Conservation (phyloP, 1,284 basidiomycete genomes). For the Volvariella volvacea region DNA sequence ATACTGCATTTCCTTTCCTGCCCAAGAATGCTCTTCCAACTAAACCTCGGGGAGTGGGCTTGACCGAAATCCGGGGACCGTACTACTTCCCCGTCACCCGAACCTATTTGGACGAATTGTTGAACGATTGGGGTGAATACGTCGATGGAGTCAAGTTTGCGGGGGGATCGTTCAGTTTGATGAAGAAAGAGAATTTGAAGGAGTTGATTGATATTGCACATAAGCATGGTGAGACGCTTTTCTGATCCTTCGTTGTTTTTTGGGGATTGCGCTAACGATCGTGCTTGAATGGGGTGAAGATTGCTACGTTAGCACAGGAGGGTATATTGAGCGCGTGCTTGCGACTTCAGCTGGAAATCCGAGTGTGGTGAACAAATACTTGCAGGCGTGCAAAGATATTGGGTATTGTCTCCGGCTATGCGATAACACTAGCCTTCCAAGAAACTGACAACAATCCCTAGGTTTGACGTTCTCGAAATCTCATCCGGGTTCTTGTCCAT, state of each 20-base stretch:
- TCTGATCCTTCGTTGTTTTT: no score
- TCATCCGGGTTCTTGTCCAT: conserved; percentile 42
- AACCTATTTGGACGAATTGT: conserved; percentile 15
- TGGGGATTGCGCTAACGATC: no score
- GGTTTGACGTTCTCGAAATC: conserved; percentile 37
- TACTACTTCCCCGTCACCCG: conserved; percentile 17
- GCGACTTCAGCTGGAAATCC: conserved; percentile 28
- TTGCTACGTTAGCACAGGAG: conserved; percentile 34
- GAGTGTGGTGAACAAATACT: conserved; percentile 29
- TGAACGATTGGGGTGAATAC: conserved; percentile 27
- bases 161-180: conserved; percentile 37
- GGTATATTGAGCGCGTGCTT: conserved; percentile 36
- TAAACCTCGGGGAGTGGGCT: conserved; percentile 20
- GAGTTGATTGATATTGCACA: conserved; percentile 33
- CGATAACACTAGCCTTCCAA: no score
- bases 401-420: conserved; percentile 16
- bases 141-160: conserved; percentile 44
- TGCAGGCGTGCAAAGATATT: conserved; percentile 32
- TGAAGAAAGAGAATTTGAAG: conserved; percentile 32
- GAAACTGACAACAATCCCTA: conserved; percentile 7
- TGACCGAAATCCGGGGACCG: conserved; percentile 35
- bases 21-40: conserved; percentile 17
- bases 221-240: conserved; percentile 25
- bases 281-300: conserved; percentile 3
- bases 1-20: conserved; percentile 16